A percentile compares a stretch with the other conserved stretches of the same genome.
Evolutionary conservation across 495 filamentous ascomycete species (phyloP).

Genomic region (Darksidea phi): DNA sequence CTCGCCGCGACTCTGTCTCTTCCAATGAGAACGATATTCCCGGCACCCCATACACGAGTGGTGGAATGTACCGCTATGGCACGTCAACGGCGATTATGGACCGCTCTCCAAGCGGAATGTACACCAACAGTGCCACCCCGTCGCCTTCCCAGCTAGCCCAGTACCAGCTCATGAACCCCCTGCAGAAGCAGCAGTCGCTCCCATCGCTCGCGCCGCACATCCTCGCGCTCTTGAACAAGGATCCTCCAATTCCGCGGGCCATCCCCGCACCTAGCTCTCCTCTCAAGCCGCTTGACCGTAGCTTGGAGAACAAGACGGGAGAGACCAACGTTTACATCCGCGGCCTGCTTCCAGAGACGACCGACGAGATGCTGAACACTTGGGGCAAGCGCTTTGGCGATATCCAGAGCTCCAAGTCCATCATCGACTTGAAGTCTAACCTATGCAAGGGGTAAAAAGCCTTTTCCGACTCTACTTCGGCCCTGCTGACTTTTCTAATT

Average conservation of each 20-base stretch:
- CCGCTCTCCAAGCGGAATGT: conserved; percentile 53
- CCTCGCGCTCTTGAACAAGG: conserved; percentile 66
- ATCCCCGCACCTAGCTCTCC: conserved; percentile 76
- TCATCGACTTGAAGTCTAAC: conserved; percentile 87
- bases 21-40: conserved; percentile 66
- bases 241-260: conserved; percentile 81
- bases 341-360: conserved; percentile 88
- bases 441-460: conserved; percentile 85
- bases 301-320: conserved; percentile 80
- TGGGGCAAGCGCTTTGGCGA: conserved; percentile 86
- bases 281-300: conserved; percentile 79
- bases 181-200: conserved; percentile 51
- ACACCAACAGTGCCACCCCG: conserved; percentile 48
- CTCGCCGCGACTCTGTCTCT: conserved; percentile 52
- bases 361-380: conserved; percentile 78
- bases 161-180: conserved; percentile 43
- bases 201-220: conserved; percentile 64
- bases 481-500: conserved; percentile 44
- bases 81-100: conserved; percentile 54
- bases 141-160: conserved; percentile 61
- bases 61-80: conserved; percentile 55
- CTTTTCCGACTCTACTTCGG: conserved; percentile 1
- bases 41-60: conserved; percentile 53
- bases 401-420: conserved; percentile 92
- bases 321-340: conserved; percentile 97